Conservation (phyloP, 2,329 filamentous ascomycete species). For the Fusarium falciforme region DNA sequence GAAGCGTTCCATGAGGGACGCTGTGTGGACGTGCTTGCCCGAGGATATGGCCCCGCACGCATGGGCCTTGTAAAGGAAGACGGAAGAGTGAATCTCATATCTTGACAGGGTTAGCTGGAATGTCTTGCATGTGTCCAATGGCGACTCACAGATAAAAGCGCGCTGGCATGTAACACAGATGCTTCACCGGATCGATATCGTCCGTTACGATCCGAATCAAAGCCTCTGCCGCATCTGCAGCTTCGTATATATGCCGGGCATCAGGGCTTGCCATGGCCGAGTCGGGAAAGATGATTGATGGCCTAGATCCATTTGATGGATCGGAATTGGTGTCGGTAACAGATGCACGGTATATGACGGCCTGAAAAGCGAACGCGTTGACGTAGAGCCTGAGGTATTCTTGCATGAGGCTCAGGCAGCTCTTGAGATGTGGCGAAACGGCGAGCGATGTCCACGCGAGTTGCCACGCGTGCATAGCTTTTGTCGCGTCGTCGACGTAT, state of each 20-base stretch:
- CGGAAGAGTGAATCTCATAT: constrained; percentile 25
- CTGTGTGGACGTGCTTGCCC: neutral
- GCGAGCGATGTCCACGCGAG: constrained; percentile 9
- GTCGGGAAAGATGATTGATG: constrained; percentile 12
- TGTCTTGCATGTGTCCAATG: neutral
- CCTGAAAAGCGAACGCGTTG: constrained; percentile 24
- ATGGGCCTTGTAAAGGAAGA: constrained; percentile 23
- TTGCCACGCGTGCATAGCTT: constrained; percentile 17
- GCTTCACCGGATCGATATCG: constrained; percentile 17
- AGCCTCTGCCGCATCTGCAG: constrained; percentile 16
- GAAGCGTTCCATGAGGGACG: constrained; percentile 13
- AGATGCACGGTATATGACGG: constrained; percentile 16
- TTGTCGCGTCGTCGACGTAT: constrained; percentile 23
- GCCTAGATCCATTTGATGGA: neutral
- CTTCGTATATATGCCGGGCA: constrained; percentile 16
- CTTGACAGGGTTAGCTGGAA: neutral
- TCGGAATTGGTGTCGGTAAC: neutral
- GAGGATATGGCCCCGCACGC: constrained; percentile 16
- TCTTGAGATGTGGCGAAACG: constrained; percentile 13
- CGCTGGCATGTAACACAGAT: constrained; percentile 20
- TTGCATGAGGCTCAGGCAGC: constrained; percentile 17
- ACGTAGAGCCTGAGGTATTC: constrained; percentile 21
- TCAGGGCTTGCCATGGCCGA: constrained; percentile 20
- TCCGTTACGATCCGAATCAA: constrained; percentile 17
- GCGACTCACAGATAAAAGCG: constrained; percentile 19